These are phyloP conservation scores for Alliaria petiolata DNA, from an alignment of 345 rosid genomes.

Conservation along the genomic window DNA sequence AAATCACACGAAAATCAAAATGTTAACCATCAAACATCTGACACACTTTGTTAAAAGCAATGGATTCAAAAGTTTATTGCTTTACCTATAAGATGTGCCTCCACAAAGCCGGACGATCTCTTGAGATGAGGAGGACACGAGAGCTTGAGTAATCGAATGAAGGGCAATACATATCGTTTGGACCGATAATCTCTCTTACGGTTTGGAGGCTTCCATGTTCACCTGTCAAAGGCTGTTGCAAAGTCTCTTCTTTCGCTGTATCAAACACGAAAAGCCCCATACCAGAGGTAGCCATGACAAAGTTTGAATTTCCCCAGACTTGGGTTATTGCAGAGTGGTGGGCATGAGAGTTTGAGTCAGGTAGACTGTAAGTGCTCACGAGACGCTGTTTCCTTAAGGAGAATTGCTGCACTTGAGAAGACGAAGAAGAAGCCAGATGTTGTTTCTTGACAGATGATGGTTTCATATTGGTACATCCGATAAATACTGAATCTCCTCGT, in stretches of 20 bases:
- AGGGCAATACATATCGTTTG: slow-evolving; percentile 79
- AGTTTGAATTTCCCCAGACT: slow-evolving; percentile 93
- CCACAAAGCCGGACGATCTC: slow-evolving; percentile 91
- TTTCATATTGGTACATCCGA: slow-evolving; percentile 60
- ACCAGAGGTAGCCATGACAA: slow-evolving; percentile 79
- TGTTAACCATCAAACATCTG: neutral
- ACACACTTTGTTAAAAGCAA: neutral
- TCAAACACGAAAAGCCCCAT: slow-evolving; percentile 74
- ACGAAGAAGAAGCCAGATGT: slow-evolving; percentile 30
- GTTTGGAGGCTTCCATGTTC: slow-evolving; percentile 39
- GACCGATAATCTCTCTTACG: slow-evolving; percentile 64
- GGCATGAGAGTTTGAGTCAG: slow-evolving; percentile 60
- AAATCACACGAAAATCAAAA: neutral
- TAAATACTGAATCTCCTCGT: slow-evolving; percentile 70
- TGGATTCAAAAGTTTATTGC: slow-evolving; percentile 5
- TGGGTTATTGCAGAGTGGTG: slow-evolving; percentile 75
- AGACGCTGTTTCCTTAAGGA: slow-evolving; percentile 74
- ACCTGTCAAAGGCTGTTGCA: slow-evolving; percentile 35
- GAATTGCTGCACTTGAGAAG: slow-evolving; percentile 69
- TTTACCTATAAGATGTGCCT: slow-evolving; percentile 45
- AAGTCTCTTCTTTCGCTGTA: slow-evolving; percentile 49
- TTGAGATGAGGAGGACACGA: slow-evolving; percentile 77
- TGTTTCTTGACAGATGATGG: slow-evolving; percentile 42
- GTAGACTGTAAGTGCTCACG: slow-evolving; percentile 52
- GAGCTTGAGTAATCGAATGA: slow-evolving; percentile 71